Evolutionary conservation across 1,284 basidiomycete species (phyloP).

Genomic region (Gomphus sp.): DNA sequence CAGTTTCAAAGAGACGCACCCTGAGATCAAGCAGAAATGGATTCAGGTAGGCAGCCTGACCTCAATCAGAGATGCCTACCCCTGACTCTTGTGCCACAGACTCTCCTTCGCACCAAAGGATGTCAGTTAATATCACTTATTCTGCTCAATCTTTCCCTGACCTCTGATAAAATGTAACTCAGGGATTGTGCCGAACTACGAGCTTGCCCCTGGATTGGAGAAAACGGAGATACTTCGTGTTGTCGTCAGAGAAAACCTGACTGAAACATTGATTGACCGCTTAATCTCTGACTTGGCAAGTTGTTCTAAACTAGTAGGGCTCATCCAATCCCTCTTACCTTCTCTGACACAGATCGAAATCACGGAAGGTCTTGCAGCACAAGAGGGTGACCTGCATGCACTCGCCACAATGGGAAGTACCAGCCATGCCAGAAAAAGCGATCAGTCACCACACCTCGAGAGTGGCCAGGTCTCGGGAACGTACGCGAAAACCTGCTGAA

Average conservation of each 20-base stretch:
- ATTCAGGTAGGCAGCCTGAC: slow-evolving; percentile 59
- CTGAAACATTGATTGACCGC: slow-evolving; percentile 55
- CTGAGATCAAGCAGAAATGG: slow-evolving; percentile 80
- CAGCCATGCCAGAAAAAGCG: slow-evolving; percentile 24
- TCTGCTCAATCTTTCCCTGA: neutral
- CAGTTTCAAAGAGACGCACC: slow-evolving; percentile 58
- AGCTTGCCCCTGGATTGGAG: slow-evolving; percentile 63
- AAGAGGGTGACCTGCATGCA: slow-evolving; percentile 40
- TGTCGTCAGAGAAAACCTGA: slow-evolving; percentile 72
- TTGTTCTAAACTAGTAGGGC: neutral
- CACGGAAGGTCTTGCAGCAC: slow-evolving; percentile 40
- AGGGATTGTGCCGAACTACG: slow-evolving; percentile 85
- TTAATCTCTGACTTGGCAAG: slow-evolving; percentile 55
- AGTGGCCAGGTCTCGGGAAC: slow-evolving; percentile 45
- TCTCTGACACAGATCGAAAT: slow-evolving; percentile 39
- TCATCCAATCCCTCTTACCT: neutral
- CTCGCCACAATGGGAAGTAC: slow-evolving; percentile 34
- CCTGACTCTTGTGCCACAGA: slow-evolving; percentile 2
- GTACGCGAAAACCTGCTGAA: slow-evolving; percentile 56
- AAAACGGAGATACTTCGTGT: slow-evolving; percentile 77
- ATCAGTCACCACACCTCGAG: slow-evolving; percentile 26
- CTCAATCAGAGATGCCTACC: neutral
- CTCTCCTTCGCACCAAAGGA: slow-evolving; percentile 23
- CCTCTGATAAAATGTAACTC: neutral
- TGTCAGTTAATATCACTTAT: slow-evolving; percentile 11